Percentiles rank a stretch among this genome's conserved stretches.
Conservation (phyloP, 768 basidiomycete genomes). For the Agaricus blazei region DNA sequence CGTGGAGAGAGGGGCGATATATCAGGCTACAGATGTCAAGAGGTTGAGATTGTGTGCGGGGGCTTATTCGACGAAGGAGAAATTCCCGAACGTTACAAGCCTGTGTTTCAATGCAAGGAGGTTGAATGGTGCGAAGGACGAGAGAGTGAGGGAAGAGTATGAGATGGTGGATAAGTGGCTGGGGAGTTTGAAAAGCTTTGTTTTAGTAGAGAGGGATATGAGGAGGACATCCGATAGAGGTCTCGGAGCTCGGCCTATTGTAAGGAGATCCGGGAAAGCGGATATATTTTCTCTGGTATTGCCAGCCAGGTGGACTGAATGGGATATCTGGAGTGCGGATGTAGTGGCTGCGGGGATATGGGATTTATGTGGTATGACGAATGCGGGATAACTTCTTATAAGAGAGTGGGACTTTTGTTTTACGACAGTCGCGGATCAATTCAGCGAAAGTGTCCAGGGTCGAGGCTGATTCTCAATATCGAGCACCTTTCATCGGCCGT, state of each 20-base stretch:
- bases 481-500: no score
- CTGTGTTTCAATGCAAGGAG: conserved; percentile 7
- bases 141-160: conserved; percentile 1
- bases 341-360: conserved; percentile 25
- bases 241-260: background rate
- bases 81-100: conserved; percentile 4
- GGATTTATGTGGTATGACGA: conserved; percentile 19
- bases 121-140: background rate
- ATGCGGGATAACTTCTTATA: background rate
- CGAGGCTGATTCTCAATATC: no score
- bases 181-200: background rate
- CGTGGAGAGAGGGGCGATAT: background rate
- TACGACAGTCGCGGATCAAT: background rate
- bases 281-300: conserved; percentile 12
- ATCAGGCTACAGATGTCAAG: background rate
- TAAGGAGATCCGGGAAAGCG: background rate
- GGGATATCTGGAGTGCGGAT: conserved; percentile 32
- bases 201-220: conserved; percentile 1
- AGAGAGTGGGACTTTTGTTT: background rate
- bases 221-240: background rate
- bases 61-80: background rate
- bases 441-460: background rate
- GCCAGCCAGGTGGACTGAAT: conserved; percentile 24
- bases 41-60: conserved; percentile 6
- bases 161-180: conserved; percentile 6